Conservation (phyloP, 345 rosid genomes). For the Geranium rotundifolium region DNA sequence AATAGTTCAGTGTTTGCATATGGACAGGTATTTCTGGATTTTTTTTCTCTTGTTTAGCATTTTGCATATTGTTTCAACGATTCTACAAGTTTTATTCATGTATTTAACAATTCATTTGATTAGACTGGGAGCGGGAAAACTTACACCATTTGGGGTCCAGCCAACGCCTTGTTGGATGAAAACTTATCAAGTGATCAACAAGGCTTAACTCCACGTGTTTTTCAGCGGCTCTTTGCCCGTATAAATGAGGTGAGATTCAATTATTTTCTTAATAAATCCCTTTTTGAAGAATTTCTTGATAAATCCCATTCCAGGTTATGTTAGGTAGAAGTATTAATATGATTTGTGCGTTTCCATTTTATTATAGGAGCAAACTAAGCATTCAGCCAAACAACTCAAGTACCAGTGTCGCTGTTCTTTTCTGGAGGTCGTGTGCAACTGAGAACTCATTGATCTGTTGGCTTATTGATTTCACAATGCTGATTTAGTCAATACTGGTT, state of each 20-base stretch:
- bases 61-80: background rate
- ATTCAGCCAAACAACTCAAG: conserved; percentile 68
- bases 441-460: conserved; percentile 1
- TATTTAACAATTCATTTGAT: conserved; percentile 2
- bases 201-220: conserved; percentile 91
- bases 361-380: conserved; percentile 74
- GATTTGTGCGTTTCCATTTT: conserved; percentile 6
- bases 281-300: background rate
- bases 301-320: conserved; percentile 1
- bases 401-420: conserved; percentile 97
- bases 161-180: conserved; percentile 63
- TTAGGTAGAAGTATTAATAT: conserved; percentile 4
- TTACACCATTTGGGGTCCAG: conserved; percentile 97
- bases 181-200: conserved; percentile 52
- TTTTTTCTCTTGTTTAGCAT: background rate
- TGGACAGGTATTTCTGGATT: conserved; percentile 59
- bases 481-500: conserved; percentile 2
- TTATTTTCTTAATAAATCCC: background rate
- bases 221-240: conserved; percentile 65
- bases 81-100: background rate
- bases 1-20: conserved; percentile 98
- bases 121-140: conserved; percentile 98
- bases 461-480: background rate
- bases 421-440: conserved; percentile 57
- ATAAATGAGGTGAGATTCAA: conserved; percentile 62